These are phyloP conservation scores for Suillus americanus DNA, from an alignment of 768 basidiomycete genomes.

Conservation along the genomic window DNA sequence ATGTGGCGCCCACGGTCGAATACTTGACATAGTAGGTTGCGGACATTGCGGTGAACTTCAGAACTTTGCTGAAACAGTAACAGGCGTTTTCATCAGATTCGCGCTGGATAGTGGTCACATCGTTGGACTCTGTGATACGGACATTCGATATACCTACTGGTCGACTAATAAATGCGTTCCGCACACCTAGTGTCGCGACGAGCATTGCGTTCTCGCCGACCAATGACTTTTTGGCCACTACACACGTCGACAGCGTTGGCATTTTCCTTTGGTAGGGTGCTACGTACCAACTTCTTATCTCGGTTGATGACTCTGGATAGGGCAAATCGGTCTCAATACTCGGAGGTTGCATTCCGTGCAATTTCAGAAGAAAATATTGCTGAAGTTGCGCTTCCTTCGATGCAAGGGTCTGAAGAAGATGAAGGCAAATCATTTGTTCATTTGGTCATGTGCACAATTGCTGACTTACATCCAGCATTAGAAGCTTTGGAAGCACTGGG, in stretches of 20 bases:
- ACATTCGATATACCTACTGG: constrained; percentile 97
- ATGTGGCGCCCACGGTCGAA: constrained; percentile 72
- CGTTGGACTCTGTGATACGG: constrained; percentile 87
- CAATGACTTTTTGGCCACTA: constrained; percentile 92
- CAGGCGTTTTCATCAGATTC: constrained; percentile 96
- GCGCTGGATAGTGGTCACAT: constrained; percentile 87
- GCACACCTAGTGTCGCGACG: constrained; percentile 83
- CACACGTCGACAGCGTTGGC: constrained; percentile 92
- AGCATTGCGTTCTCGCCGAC: constrained; percentile 92
- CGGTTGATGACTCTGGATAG: constrained; percentile 34
- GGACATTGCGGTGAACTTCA: neutral
- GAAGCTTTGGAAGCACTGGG: constrained; percentile 68
- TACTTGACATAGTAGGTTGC: constrained; percentile 79
- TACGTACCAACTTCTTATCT: constrained; percentile 1
- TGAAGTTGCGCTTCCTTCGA: constrained; percentile 73
- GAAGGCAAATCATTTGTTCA: constrained; percentile 50
- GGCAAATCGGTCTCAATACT: constrained; percentile 95
- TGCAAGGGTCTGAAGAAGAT: constrained; percentile 82
- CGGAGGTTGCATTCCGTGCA: constrained; percentile 78
- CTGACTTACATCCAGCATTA: constrained; percentile 47
- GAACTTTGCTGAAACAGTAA: constrained; percentile 7
- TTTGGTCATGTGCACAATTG: neutral
- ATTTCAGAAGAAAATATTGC: constrained; percentile 75
- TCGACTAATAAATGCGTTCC: constrained; percentile 88
- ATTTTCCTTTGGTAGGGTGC: constrained; percentile 85